Evolutionary conservation across 2,329 filamentous ascomycete species (phyloP).

Genomic region (Fusarium sp.): DNA sequence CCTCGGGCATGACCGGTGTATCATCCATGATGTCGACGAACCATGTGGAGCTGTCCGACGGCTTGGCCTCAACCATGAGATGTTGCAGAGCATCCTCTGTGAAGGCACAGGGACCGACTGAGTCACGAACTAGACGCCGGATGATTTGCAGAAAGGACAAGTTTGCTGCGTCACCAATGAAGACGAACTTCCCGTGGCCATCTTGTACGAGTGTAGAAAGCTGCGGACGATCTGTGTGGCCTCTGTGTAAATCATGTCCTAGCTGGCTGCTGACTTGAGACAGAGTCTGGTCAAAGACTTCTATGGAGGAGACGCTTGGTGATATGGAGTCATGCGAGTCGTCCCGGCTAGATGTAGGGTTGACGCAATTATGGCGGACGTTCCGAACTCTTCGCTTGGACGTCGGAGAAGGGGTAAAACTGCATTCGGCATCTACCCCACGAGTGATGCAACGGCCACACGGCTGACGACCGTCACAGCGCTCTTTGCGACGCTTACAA

Average conservation of each 20-base stretch:
- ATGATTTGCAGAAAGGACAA: not conserved
- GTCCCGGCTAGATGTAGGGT: fast-evolving
- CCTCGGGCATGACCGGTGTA: not conserved
- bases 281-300: not conserved
- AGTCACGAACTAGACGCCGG: not conserved
- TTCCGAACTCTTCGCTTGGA: not conserved
- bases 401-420: not conserved
- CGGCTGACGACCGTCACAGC: not conserved
- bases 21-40: not conserved
- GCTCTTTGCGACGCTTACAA: not conserved
- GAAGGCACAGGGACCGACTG: not conserved
- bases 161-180: not conserved
- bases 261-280: not conserved
- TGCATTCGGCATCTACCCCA: not conserved
- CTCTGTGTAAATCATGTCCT: too few species aligned
- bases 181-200: not conserved
- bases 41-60: not conserved
- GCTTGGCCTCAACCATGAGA: not conserved
- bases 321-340: not conserved
- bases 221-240: not conserved
- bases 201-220: not conserved
- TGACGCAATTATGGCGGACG: not conserved
- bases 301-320: not conserved
- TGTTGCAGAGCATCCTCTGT: not conserved
- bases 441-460: not conserved